Evolutionary conservation across 2,329 filamentous ascomycete species (phyloP).

Genomic region (Epichloe sylvatica): DNA sequence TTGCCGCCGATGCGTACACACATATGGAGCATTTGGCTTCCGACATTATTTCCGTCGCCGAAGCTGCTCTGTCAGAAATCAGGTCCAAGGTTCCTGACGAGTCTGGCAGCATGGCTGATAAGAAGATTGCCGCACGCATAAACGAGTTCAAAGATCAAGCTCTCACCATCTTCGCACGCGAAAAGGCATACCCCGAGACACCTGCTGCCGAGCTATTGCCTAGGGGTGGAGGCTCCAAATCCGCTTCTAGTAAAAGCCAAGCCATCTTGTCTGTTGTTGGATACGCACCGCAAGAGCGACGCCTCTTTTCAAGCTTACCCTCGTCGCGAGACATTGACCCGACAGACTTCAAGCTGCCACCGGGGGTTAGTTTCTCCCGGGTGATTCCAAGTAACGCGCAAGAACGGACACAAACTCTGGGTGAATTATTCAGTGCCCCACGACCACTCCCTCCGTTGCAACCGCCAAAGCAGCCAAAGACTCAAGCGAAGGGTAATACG

Average conservation of each 20-base stretch:
- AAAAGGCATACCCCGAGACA: constrained; percentile 36
- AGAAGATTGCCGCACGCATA: constrained; percentile 29
- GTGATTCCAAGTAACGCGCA: constrained; percentile 20
- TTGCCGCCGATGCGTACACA: constrained; percentile 36
- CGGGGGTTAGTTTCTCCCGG: constrained; percentile 45
- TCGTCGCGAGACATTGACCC: constrained; percentile 17
- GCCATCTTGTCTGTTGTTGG: constrained; percentile 64
- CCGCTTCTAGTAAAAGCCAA: constrained; percentile 29
- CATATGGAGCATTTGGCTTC: constrained; percentile 51
- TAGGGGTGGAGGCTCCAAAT: constrained; percentile 25
- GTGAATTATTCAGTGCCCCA: constrained; percentile 59
- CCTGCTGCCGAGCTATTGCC: constrained; percentile 23
- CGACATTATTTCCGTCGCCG: constrained; percentile 37
- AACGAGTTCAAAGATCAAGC: constrained; percentile 48
- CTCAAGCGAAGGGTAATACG: constrained; percentile 47
- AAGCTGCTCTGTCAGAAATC: constrained; percentile 35
- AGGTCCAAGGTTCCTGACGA: constrained; percentile 19
- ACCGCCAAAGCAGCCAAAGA: constrained; percentile 58
- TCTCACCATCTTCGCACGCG: constrained; percentile 47
- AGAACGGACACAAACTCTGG: constrained; percentile 49
- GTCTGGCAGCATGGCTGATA: constrained; percentile 16
- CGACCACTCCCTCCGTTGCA: constrained; percentile 50
- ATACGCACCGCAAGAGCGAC: constrained; percentile 57
- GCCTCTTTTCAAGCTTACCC: constrained; percentile 74
- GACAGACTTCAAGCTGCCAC: constrained; percentile 46